Evolutionary conservation across 2,329 filamentous ascomycete genomes (phyloP), one percentile per base, ranked within the genome.

Genomic region (Botryotinia convoluta): DNA sequence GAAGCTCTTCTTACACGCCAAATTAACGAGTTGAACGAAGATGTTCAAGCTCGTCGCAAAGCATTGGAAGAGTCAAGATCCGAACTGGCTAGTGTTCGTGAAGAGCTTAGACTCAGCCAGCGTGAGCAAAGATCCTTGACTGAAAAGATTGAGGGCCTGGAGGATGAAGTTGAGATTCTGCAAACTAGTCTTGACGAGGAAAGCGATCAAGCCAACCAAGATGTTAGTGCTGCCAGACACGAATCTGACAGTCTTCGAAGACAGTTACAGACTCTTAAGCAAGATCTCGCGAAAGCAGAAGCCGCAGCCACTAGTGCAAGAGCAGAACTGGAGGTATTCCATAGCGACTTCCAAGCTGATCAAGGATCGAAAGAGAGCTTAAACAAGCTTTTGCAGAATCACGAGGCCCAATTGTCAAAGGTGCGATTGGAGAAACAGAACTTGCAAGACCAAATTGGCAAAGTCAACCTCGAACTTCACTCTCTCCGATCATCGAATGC

Each of bases 91-190:
- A 83, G 85, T 12, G 87, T 90, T 14, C 89, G 88, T 71, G 92
- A 94, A 76, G 90, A 94, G 72, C 85, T 94, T 14, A 88, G 92
- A n/a, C 85, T 91, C 68, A 88, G 88, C 39, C 88, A 90, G 76
- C 86, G 91, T 35, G 89, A 91, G 76, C 87, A 89, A 79, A 87
- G 89, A 76, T 81, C 85, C 0, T 85, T 93, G 74, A 84, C 85
- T 67, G 90, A 92, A 76, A 93, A 90, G 80, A 84, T 90, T 2
- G 88, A 92, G 73, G 86, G 87, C 12, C 81, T 95, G 32, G 91
- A 95, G 79, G 92, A 94, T 76, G 92, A 94, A 80, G 86, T 94
- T n/a, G 90, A 93, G 71, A 88, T 93, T 42, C 83, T 95, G 22
- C 91, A 94, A 80, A 81, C 80, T n/a, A 81, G 80, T 42, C 73